Evolutionary conservation across 2,329 filamentous ascomycete species (phyloP).

Genomic region (Pseudopithomyces maydicus): DNA sequence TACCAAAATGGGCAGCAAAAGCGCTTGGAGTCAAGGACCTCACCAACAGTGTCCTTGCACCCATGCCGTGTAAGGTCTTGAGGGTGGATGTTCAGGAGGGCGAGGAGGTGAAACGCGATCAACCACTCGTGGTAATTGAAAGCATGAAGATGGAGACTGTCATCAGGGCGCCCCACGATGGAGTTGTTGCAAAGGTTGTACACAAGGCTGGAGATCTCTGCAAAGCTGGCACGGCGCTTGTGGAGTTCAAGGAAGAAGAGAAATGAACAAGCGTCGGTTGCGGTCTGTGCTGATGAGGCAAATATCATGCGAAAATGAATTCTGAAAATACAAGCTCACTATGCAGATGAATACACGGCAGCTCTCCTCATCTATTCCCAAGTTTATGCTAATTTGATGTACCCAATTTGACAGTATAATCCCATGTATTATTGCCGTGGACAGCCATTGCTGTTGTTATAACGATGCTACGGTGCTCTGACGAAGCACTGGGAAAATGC

Average conservation of each 20-base stretch:
- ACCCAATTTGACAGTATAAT: too few species aligned
- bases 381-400: too few species aligned
- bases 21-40: conserved; percentile 82
- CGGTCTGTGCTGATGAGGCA: neutral
- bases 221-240: conserved; percentile 53
- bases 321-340: neutral
- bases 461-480: too few species aligned
- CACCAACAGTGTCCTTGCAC: conserved; percentile 81
- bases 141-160: conserved; percentile 63
- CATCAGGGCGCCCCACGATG: conserved; percentile 56
- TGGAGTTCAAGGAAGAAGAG: conserved; percentile 32
- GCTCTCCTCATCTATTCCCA: too few species aligned
- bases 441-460: too few species aligned
- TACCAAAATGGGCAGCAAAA: conserved; percentile 83
- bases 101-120: conserved; percentile 80
- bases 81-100: conserved; percentile 87
- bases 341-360: too few species aligned
- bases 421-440: too few species aligned
- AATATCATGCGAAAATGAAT: neutral
- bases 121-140: conserved; percentile 76
- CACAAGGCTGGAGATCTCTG: conserved; percentile 52
- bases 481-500: too few species aligned
- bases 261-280: neutral
- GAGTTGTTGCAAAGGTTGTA: conserved; percentile 54
- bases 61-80: conserved; percentile 97